Base-by-base conservation (phyloP, 108 stramenopile species). In the Nitzschia sp. region DNA sequence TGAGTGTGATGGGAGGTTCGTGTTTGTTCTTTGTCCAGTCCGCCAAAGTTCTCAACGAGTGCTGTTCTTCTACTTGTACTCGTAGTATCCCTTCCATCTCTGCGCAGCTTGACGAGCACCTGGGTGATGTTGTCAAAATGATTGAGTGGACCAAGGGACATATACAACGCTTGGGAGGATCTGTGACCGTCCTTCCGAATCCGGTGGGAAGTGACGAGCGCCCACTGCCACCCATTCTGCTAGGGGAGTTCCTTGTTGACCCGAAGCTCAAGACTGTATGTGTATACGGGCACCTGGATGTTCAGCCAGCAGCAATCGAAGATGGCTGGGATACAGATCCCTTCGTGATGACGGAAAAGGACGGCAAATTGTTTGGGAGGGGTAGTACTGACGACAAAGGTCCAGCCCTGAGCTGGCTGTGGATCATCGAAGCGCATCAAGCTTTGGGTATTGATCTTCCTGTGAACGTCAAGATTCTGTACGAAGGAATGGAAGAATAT, bases 301-400 rank as follows among this genome's bases (percentile, higher is more conserved):
- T 93, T 1, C 91, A 92, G 61, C 91, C 91, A 13, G 91, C 91
- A 2, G 52, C 63, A 2, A 77, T 62, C 33, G 86, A 83, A 9
- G 91, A 90, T 70, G 91, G 91, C 22, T 93, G 91, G 91, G 85
- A 88, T 50, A 81, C 87, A 11, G 88, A 93, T 62, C 91, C 91
- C 3, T 93, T 90, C 46, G 79, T 76, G 19, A 61, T 93, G 36
- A 89, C 88, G 0, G 85, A 88, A 69, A 76, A 63, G 41, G 83
- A 92, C 59, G 88, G 84, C 9, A 89, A 89, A 67, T 67, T 93
- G 23, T 90, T 69, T 63, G 91, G 91, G 9, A 66, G 91, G 19
- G 91, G 91, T 53, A 63, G 80, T 23, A 88, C 88, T 5, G 91
- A 93, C 79, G 91, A 93, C 79, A 93, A 90, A 50, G 91, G 91